phyloP scores from a whole-genome alignment of 139 green algal genomes.

The Yamagishiella unicocca region DNA sequence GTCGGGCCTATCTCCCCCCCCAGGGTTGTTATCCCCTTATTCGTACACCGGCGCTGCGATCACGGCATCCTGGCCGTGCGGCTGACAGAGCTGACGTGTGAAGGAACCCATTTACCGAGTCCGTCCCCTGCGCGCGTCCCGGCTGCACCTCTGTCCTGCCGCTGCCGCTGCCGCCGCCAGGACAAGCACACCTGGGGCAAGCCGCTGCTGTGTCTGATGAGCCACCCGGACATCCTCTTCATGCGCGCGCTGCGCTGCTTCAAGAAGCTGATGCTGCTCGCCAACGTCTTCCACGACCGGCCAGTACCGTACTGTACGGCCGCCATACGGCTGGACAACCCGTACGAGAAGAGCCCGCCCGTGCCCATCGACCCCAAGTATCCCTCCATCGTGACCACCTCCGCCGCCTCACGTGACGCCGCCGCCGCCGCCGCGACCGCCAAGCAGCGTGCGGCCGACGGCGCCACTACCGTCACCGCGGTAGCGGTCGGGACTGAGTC shows the following conservation, averaged over 20 bases:
- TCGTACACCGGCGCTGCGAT: too few relatives aligned
- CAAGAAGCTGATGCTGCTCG: slow-evolving; percentile 43
- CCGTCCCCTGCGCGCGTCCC: too few relatives aligned
- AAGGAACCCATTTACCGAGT: too few relatives aligned
- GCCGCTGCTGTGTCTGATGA: slow-evolving; percentile 54
- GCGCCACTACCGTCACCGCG: background rate
- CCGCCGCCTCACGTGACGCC: background rate
- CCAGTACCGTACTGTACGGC: slow-evolving; percentile 51
- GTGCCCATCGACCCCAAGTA: slow-evolving; percentile 25
- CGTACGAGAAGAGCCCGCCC: slow-evolving; percentile 19
- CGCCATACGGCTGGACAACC: slow-evolving; percentile 48
- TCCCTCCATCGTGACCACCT: slow-evolving; percentile 23
- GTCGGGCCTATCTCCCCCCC: too few relatives aligned
- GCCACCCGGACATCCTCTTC: slow-evolving; percentile 52
- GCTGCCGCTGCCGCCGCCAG: too few relatives aligned
- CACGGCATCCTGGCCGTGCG: too few relatives aligned
- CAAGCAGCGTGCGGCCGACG: background rate
- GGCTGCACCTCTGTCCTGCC: too few relatives aligned
- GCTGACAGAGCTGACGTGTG: too few relatives aligned
- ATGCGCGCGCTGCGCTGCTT: slow-evolving; percentile 40
- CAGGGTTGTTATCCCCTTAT: too few relatives aligned
- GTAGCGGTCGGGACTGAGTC: background rate
- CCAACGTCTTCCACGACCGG: slow-evolving; percentile 55
- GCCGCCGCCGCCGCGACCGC: background rate
- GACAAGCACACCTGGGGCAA: slow-evolving; percentile 49